These are phyloP conservation scores for Tylopilus orsonianus DNA, from an alignment of 1,284 basidiomycete genomes.

Conservation along the genomic window DNA sequence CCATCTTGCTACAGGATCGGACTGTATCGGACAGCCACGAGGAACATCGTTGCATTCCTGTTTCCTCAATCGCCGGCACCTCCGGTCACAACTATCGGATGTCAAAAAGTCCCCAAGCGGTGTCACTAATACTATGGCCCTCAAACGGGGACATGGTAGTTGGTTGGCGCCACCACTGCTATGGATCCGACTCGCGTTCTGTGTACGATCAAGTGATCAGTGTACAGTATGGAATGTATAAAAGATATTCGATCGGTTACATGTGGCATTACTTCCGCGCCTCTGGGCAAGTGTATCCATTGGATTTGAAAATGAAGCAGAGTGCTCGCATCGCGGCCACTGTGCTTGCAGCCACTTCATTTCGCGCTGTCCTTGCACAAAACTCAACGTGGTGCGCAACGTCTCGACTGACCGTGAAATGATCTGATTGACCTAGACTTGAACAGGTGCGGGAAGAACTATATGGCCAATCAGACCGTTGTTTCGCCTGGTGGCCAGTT, in stretches of 20 bases:
- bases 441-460: slow-evolving; percentile 68
- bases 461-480: slow-evolving; percentile 48
- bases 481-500: slow-evolving; percentile 64
- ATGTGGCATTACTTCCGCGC: no score
- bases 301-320: slow-evolving; percentile 12
- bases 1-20: no score
- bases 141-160: not conserved
- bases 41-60: no score
- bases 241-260: not conserved
- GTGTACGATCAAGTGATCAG: not conserved
- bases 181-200: not conserved
- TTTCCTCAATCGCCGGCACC: no score
- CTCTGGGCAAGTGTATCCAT: not conserved
- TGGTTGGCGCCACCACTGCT: not conserved
- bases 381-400: slow-evolving; percentile 26
- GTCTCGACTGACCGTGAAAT: not conserved
- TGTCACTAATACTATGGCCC: no score
- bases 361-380: slow-evolving; percentile 15
- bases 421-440: not conserved
- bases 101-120: no score
- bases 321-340: not conserved
- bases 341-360: slow-evolving; percentile 4
- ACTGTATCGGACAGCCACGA: no score
- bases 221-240: not conserved
- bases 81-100: not conserved